Evolutionary conservation across 176 grass and related monocot genomes (phyloP).

Genomic region (Otatea glauca): DNA sequence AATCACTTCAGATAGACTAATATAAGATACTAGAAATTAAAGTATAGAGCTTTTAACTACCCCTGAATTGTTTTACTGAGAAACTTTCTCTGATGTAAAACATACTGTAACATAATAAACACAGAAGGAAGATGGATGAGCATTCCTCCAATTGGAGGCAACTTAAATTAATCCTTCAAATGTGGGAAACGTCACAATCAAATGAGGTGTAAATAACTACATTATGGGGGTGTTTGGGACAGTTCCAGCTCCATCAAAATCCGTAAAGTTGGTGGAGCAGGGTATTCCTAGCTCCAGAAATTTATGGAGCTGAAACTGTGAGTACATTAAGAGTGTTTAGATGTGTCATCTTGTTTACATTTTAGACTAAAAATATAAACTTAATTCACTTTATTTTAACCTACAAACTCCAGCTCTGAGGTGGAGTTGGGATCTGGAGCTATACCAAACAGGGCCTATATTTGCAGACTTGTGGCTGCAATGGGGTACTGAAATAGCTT

Average conservation of each 20-base stretch:
- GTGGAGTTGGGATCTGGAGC: too few relatives aligned
- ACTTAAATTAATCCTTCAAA: neutral
- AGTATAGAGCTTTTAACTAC: neutral
- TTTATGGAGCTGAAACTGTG: too few relatives aligned
- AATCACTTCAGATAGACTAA: neutral
- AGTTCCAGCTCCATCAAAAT: too few relatives aligned
- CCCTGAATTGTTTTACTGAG: neutral
- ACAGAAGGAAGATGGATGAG: neutral
- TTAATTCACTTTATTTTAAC: too few relatives aligned
- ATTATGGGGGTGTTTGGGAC: too few relatives aligned
- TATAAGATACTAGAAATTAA: conserved; percentile 8
- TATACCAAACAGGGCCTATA: too few relatives aligned
- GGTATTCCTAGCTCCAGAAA: too few relatives aligned
- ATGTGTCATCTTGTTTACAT: too few relatives aligned
- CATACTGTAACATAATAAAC: neutral
- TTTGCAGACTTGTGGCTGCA: conserved; percentile 18
- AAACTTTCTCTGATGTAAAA: neutral
- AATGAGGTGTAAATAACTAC: neutral
- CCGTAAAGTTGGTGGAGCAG: too few relatives aligned
- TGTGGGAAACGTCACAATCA: neutral
- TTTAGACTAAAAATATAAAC: too few relatives aligned
- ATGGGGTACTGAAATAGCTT: conserved; percentile 11
- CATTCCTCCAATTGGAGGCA: neutral
- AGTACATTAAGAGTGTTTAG: too few relatives aligned
- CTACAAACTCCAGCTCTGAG: too few relatives aligned